These are phyloP conservation scores for Ophiocordyceps sinensis DNA, from an alignment of 2,329 filamentous ascomycete genomes.

Conservation along the genomic window DNA sequence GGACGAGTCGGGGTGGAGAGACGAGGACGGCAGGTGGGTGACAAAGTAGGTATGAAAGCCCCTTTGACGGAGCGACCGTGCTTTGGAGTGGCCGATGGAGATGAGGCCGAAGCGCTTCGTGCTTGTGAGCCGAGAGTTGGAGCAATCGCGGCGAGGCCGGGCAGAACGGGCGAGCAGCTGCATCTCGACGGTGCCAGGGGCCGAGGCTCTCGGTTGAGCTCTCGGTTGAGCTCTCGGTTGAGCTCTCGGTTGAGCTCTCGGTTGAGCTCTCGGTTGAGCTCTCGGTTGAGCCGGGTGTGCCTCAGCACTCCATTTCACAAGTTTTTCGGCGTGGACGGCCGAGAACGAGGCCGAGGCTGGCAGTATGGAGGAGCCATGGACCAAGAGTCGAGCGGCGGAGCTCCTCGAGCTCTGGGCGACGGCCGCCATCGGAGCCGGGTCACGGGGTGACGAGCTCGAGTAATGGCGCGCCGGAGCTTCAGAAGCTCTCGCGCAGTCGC, in stretches of 20 bases:
- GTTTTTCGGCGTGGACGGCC: neutral
- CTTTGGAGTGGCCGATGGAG: neutral
- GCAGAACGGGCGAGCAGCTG: no score
- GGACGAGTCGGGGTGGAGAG: conserved; percentile 74
- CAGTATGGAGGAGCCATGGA: neutral
- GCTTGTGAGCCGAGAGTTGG: no score
- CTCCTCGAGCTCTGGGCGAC: conserved; percentile 7
- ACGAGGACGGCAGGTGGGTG: conserved; percentile 86
- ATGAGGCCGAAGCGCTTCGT: neutral
- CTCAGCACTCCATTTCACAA: neutral
- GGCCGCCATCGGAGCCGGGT: conserved; percentile 8
- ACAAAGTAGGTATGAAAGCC: conserved; percentile 94
- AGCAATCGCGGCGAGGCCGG: no score
- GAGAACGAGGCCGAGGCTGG: neutral
- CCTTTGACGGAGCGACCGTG: conserved; percentile 18
- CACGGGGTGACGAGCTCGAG: conserved; percentile 2
- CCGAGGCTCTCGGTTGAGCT: no score
- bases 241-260: no score
- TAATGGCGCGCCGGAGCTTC: conserved; percentile 1
- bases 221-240: no score
- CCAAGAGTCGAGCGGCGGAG: conserved; percentile 3
- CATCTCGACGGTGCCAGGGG: no score
- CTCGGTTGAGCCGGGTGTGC: no score
- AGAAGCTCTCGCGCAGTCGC: conserved; percentile 4
- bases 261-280: no score